Percentiles rank a stretch among this genome's conserved stretches.
Conservation (phyloP, 2,329 filamentous ascomycete genomes). For the Tolypocladium album region DNA sequence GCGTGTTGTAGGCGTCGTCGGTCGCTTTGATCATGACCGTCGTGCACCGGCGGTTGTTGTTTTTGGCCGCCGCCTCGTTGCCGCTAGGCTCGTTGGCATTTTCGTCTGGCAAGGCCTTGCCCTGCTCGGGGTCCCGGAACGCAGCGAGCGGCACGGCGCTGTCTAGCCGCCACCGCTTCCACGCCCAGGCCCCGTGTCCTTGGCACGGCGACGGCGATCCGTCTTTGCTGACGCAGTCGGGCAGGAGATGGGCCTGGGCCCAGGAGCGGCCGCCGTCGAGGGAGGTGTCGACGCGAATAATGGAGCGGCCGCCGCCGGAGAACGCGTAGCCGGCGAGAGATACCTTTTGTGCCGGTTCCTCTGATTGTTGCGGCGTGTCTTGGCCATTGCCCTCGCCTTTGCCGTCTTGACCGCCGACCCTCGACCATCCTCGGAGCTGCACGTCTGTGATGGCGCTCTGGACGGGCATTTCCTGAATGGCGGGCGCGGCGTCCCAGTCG, state of each 20-base stretch:
- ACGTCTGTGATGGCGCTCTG: conserved; percentile 53
- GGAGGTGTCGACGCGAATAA: conserved; percentile 57
- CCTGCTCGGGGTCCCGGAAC: conserved; percentile 9
- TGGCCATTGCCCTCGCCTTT: not conserved
- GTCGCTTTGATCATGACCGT: conserved; percentile 54
- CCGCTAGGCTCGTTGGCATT: not conserved
- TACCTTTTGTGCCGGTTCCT: conserved; percentile 14
- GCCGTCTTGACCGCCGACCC: not conserved
- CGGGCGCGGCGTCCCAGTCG: conserved; percentile 51
- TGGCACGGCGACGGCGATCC: conserved; percentile 17
- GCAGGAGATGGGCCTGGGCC: conserved; percentile 50
- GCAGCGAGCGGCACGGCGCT: conserved; percentile 29
- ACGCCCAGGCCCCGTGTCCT: conserved; percentile 47
- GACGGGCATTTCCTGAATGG: conserved; percentile 59
- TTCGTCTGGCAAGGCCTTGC: conserved; percentile 1
- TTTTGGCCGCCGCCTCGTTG: conserved; percentile 1
- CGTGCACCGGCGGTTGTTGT: conserved; percentile 26
- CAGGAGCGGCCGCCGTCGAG: conserved; percentile 53
- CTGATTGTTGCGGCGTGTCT: not conserved
- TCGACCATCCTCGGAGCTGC: conserved; percentile 27
- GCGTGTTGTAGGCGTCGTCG: conserved; percentile 56
- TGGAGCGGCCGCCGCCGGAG: conserved; percentile 54
- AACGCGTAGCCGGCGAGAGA: conserved; percentile 54
- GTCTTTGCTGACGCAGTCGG: conserved; percentile 28
- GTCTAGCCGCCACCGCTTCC: conserved; percentile 52